These are phyloP conservation scores for Dunaliella primolecta DNA, from an alignment of 139 green algal species.

Conservation along the genomic window DNA sequence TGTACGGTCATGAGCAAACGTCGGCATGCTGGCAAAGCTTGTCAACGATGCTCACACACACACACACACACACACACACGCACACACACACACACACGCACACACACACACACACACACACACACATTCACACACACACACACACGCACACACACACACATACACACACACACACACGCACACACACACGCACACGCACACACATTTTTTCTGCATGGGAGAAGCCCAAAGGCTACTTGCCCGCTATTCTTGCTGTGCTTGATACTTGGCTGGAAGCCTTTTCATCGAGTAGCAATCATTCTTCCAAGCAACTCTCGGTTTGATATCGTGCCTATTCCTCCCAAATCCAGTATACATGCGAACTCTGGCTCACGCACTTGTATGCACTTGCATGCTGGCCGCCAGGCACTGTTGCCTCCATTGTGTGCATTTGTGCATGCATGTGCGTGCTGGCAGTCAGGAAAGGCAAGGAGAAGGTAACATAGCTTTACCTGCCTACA, in stretches of 20 bases:
- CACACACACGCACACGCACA: neutral
- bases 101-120: too few relatives aligned
- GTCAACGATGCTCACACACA: neutral
- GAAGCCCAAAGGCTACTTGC: conserved; percentile 63
- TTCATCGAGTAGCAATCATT: conserved; percentile 20
- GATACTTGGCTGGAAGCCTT: conserved; percentile 56
- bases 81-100: neutral
- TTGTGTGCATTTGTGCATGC: neutral
- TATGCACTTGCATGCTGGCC: neutral
- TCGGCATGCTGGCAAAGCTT: neutral
- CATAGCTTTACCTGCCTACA: neutral
- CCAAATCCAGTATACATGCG: too few relatives aligned
- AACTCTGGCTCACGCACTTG: too few relatives aligned
- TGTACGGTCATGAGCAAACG: neutral
- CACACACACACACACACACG: neutral
- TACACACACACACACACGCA: neutral
- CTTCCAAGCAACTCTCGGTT: neutral
- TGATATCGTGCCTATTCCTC: too few relatives aligned
- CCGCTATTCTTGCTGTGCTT: conserved; percentile 52
- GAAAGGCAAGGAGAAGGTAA: too few relatives aligned
- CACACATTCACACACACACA: neutral
- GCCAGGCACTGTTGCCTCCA: too few relatives aligned
- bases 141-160: neutral
- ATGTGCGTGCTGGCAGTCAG: neutral
- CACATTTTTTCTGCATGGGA: neutral